phyloP scores from a whole-genome alignment of 1,284 basidiomycete genomes.

The Kwoniella shivajii region DNA sequence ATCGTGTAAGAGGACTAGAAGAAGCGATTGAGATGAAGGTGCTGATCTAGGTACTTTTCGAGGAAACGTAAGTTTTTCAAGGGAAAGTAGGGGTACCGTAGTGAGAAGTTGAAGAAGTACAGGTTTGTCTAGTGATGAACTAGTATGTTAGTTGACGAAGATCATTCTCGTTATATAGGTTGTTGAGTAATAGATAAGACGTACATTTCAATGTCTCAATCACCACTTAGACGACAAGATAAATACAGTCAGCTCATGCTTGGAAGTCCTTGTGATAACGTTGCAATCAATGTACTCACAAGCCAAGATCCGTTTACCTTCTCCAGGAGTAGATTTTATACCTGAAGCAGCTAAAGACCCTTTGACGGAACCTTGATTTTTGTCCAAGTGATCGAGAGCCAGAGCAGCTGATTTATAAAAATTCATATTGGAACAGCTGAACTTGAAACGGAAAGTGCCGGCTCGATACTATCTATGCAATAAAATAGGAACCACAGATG shows the following conservation, averaged over 20 bases:
- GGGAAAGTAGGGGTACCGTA: constrained; percentile 69
- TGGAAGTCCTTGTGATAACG: neutral
- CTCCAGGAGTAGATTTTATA: constrained; percentile 65
- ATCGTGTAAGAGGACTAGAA: constrained; percentile 84
- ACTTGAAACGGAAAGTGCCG: neutral
- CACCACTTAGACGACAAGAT: constrained; percentile 58
- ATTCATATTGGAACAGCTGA: constrained; percentile 65
- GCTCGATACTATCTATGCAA: neutral
- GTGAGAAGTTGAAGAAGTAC: constrained; percentile 60
- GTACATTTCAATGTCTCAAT: constrained; percentile 92
- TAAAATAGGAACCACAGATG: no score
- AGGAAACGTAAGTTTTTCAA: constrained; percentile 73
- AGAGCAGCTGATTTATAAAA: constrained; percentile 87
- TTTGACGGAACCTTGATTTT: constrained; percentile 78
- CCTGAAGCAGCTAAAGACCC: constrained; percentile 47
- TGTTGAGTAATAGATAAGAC: constrained; percentile 12
- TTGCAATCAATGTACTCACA: constrained; percentile 33
- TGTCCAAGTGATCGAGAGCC: constrained; percentile 78
- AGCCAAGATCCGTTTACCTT: constrained; percentile 65
- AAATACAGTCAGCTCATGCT: neutral
- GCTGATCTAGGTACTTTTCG: constrained; percentile 29
- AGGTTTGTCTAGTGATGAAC: constrained; percentile 56
- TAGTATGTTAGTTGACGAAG: neutral
- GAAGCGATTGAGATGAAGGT: constrained; percentile 64
- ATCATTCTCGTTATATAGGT: no score